Evolutionary conservation across 306 rosid species (phyloP).

Genomic region (Malus sylvestris): DNA sequence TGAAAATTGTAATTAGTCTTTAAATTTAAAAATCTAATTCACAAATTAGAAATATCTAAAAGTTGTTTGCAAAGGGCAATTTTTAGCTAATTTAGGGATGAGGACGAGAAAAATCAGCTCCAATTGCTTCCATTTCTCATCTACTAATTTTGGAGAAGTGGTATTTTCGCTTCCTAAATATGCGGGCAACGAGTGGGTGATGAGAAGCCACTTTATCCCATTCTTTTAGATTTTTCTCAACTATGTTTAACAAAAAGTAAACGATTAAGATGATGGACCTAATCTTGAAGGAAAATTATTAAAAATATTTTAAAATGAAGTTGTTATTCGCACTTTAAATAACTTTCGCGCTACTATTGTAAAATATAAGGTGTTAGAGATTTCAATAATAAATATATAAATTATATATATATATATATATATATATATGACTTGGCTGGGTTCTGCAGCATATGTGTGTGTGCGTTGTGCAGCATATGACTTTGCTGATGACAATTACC

Average conservation of each 20-base stretch:
- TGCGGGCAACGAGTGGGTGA: background rate
- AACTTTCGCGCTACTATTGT: fast-evolving
- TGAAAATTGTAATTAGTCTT: background rate
- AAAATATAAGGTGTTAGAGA: no score
- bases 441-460: no score
- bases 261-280: background rate
- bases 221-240: background rate
- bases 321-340: no score
- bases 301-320: background rate
- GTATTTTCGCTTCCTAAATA: background rate
- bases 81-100: background rate
- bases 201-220: background rate
- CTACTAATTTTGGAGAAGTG: background rate
- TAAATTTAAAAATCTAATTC: background rate
- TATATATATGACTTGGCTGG: no score
- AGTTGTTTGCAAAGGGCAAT: background rate
- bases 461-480: no score
- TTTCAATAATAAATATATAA: no score
- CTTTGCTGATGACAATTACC: background rate
- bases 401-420: no score
- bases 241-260: background rate
- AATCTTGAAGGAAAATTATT: background rate
- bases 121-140: background rate
- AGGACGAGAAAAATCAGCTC: background rate
- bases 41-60: background rate